Evolutionary conservation across 164 flowering plant genomes (phyloP).

Genomic region (Kalanchoe fedtschenkoi): DNA sequence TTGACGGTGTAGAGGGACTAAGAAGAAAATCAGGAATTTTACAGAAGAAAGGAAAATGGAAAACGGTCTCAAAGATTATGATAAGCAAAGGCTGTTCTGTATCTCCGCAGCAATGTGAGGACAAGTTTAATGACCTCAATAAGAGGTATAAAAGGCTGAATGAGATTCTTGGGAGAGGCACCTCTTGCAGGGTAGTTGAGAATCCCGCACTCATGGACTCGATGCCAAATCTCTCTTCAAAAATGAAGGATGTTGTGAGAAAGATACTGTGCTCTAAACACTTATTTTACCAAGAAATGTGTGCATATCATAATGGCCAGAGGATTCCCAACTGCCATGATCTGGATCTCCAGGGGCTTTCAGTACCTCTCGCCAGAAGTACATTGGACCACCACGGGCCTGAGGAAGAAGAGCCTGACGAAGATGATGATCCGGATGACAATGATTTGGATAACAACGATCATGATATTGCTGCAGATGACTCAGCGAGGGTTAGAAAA

Average conservation of each 20-base stretch:
- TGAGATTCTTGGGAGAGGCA: slow-evolving; percentile 37
- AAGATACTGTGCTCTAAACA: slow-evolving; percentile 33
- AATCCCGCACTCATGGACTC: slow-evolving; percentile 23
- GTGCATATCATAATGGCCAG: slow-evolving; percentile 31
- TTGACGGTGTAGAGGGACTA: slow-evolving; percentile 8
- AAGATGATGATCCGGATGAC: slow-evolving; percentile 14
- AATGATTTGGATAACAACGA: slow-evolving; percentile 13
- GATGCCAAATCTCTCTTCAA: slow-evolving; percentile 24
- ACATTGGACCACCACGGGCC: slow-evolving; percentile 18
- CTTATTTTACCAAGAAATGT: slow-evolving; percentile 32
- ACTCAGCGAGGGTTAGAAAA: not conserved
- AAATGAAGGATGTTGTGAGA: slow-evolving; percentile 30
- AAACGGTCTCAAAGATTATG: slow-evolving; percentile 33
- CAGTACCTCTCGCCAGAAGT: slow-evolving; percentile 18
- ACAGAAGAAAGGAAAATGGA: slow-evolving; percentile 39
- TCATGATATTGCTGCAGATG: slow-evolving; percentile 6
- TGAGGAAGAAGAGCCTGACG: slow-evolving; percentile 23
- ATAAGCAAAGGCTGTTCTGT: slow-evolving; percentile 26
- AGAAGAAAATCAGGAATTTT: slow-evolving; percentile 17
- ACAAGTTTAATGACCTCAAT: slow-evolving; percentile 36
- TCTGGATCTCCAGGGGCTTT: slow-evolving; percentile 19
- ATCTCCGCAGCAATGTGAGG: slow-evolving; percentile 44
- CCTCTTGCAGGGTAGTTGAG: slow-evolving; percentile 37
- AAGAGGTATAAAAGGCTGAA: slow-evolving; percentile 37
- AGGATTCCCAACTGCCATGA: slow-evolving; percentile 24